A percentile compares a stretch with the other conserved stretches of the same genome.
phyloP scores from a whole-genome alignment of 306 rosid species.

The Hippophae rhamnoides region DNA sequence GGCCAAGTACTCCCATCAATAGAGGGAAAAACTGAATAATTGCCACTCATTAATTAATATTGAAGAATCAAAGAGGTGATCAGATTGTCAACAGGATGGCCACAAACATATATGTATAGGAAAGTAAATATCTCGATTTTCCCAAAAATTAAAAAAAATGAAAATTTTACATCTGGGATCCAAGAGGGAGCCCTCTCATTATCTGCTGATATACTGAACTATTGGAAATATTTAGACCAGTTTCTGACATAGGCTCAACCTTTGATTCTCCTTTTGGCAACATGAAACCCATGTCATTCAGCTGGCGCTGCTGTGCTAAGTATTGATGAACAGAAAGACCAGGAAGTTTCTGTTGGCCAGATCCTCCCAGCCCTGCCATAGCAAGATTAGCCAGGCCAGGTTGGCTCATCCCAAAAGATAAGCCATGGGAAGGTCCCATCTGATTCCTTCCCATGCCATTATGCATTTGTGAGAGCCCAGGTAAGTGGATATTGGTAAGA shows the following conservation, averaged over 20 bases:
- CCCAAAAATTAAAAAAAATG: neutral
- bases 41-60: no score
- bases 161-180: slow-evolving; percentile 59
- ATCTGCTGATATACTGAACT: slow-evolving; percentile 66
- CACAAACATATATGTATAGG: no score
- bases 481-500: slow-evolving; percentile 44
- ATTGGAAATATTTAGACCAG: slow-evolving; percentile 46
- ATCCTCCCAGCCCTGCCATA: slow-evolving; percentile 48
- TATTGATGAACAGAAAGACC: slow-evolving; percentile 54
- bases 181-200: slow-evolving; percentile 88
- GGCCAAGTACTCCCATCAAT: no score
- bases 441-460: slow-evolving; percentile 52
- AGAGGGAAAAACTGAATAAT: no score
- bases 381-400: slow-evolving; percentile 47
- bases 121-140: neutral
- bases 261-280: slow-evolving; percentile 83
- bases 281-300: slow-evolving; percentile 56
- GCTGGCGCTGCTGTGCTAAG: slow-evolving; percentile 41
- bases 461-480: slow-evolving; percentile 54
- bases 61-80: no score
- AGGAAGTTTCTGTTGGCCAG: slow-evolving; percentile 49
- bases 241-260: slow-evolving; percentile 51
- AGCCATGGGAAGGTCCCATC: slow-evolving; percentile 45
- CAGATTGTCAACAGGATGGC: no score
- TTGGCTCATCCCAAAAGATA: slow-evolving; percentile 71